A percentile compares a stretch with the other conserved stretches of the same genome.
Conservation (phyloP, 257 asterid genomes). For the Knoxia roxburghii region DNA sequence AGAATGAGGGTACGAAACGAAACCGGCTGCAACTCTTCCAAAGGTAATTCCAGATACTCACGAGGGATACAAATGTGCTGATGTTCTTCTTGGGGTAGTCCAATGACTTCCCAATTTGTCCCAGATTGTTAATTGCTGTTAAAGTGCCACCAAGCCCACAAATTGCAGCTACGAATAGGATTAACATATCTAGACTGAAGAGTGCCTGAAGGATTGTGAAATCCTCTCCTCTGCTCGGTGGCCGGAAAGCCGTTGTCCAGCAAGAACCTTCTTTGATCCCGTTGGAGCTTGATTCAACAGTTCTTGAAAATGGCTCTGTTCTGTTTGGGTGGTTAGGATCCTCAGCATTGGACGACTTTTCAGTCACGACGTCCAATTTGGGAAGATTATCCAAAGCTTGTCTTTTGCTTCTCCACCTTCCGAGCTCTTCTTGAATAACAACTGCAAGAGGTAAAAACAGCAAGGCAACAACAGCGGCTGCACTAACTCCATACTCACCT, state of each 20-base stretch:
- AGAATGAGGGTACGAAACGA: slow-evolving; percentile 45
- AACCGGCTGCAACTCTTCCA: slow-evolving; percentile 68
- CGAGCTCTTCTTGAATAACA: slow-evolving; percentile 29
- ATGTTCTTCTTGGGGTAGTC: slow-evolving; percentile 55
- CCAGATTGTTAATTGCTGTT: slow-evolving; percentile 69
- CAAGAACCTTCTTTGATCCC: slow-evolving; percentile 40
- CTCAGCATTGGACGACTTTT: slow-evolving; percentile 2
- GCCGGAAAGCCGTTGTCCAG: slow-evolving; percentile 52
- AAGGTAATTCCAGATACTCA: slow-evolving; percentile 81
- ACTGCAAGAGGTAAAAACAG: slow-evolving; percentile 25
- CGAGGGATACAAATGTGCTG: slow-evolving; percentile 72
- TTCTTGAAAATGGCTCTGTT: background rate
- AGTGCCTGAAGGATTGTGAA: slow-evolving; percentile 74
- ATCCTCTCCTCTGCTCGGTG: slow-evolving; percentile 64
- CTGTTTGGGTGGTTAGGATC: background rate
- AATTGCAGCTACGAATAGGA: slow-evolving; percentile 52
- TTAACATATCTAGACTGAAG: slow-evolving; percentile 57
- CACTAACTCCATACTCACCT: slow-evolving; percentile 17
- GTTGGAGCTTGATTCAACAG: background rate
- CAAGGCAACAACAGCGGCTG: slow-evolving; percentile 15
- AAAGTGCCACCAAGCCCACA: slow-evolving; percentile 82
- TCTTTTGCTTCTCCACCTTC: slow-evolving; percentile 16
- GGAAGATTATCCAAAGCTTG: slow-evolving; percentile 23
- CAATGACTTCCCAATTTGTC: slow-evolving; percentile 57
- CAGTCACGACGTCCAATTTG: slow-evolving; percentile 24